These are phyloP conservation scores for Raphanus hybrid DNA, from an alignment of 441 rosid species.

Conservation along the genomic window DNA sequence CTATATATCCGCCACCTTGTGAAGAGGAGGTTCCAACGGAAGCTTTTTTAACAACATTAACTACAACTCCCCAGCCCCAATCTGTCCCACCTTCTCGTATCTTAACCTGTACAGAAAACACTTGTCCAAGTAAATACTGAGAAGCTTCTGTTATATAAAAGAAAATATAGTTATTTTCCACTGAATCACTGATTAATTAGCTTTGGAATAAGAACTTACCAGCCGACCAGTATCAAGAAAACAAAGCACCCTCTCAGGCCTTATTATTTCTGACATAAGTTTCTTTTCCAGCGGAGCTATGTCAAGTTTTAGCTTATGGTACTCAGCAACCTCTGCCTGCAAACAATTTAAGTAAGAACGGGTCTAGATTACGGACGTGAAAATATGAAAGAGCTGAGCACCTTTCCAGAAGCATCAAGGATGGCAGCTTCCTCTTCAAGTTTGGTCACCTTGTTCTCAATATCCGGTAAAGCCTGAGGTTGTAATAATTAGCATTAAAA, in stretches of 20 bases:
- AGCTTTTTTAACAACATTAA: conserved; percentile 85
- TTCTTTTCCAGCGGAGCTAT: conserved; percentile 86
- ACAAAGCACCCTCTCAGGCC: conserved; percentile 94
- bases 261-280: conserved; percentile 88
- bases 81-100: conserved; percentile 96
- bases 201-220: conserved; percentile 52
- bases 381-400: conserved; percentile 32
- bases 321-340: conserved; percentile 90
- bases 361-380: conserved; percentile 25
- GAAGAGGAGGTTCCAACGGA: conserved; percentile 69
- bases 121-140: conserved; percentile 26
- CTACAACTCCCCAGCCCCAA: conserved; percentile 99
- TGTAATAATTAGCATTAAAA: conserved; percentile 26
- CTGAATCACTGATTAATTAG: conserved; percentile 10
- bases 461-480: conserved; percentile 83
- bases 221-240: conserved; percentile 90
- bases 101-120: conserved; percentile 67
- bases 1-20: conserved; percentile 77
- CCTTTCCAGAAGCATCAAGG: conserved; percentile 96
- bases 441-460: conserved; percentile 74
- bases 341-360: conserved; percentile 30
- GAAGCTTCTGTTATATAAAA: conserved; percentile 8
- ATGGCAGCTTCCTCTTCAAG: conserved; percentile 93
- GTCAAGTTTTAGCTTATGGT: conserved; percentile 88
- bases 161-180: background rate